Base-by-base conservation (phyloP, 495 filamentous ascomycete species). In the Aspergillus wentii region DNA sequence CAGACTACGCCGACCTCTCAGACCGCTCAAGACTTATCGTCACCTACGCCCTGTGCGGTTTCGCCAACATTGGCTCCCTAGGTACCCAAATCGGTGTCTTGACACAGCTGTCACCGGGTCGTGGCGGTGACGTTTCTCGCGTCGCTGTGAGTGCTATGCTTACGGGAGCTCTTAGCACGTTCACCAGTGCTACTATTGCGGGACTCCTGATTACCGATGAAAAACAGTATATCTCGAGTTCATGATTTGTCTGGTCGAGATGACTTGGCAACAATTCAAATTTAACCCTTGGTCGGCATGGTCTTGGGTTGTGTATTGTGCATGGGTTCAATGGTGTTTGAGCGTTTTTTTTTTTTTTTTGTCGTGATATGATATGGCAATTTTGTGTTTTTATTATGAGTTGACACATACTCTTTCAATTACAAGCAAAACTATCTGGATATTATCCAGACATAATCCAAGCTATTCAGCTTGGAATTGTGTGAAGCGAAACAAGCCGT, bases 61-160 rank as follows among this genome's bases (percentile, higher is more conserved):
- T 88, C 49, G 86, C 82, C 31, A 94, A 91, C 57, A 80, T 91
- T 43, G 78, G 79, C 32, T 86, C 85, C 23, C 76, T 91, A 25
- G 87, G 86, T 42, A 89, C 84, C 39, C 87, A 94, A 59, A 90
- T 90, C 40, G 85, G 86, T 58, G 85, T 95, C 27, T 65, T 94
- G 5, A 76, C 81, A 0, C 88, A 94, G 65, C 73, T 95, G 33
- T 77, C 85, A 1, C 87, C 89, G 0, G 64, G 69, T 17, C 75
- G 88, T 17, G 70, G 71, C 43, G 86, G 80, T 14, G 85, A 91
- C 53, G 79, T 95, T 13, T 80, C 82, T 15, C 76, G 73, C 33
- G 71, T 94, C 11, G 87, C 89, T 3, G 25, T 92, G 18, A 84
- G 78, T 26, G 86, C 88, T 0, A 73, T 95, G 50, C 66, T 92